Evolutionary conservation across 2,329 filamentous ascomycete species (phyloP), one percentile per base, ranked within the genome.

Genomic region (Penicillium sp.): DNA sequence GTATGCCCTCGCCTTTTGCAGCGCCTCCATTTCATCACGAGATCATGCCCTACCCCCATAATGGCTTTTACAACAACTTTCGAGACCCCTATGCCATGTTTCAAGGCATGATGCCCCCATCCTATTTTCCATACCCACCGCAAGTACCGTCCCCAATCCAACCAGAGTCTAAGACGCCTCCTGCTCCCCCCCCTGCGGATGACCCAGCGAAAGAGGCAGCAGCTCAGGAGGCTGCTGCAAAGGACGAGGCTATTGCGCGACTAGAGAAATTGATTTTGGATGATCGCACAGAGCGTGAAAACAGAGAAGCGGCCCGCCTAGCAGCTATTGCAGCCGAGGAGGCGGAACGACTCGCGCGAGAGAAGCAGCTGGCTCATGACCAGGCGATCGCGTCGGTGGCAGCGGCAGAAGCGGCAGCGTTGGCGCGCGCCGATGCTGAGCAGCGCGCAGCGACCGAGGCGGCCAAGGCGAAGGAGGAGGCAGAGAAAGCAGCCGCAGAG

Each of bases 241-340:
- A 80, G 57, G 77, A 79, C 46, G 80, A 82, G 58, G 79, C 88
- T 55, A 85, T 88, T 60, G 78, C 78, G n/a, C 80, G 88, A 55
- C 82, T 87, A 59, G 80, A 84, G 60, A 82, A 88, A 63, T 73
- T 90, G 56, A 79, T 82, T 45, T 54, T 78, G 51, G 77, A 80
- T 16, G 75, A 80, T 56, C 72, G 74, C 48, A 69, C 61, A 11
- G 76, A 78, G 21, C 72, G 75, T 33, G 75, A 77, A 57, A 71
- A 70, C 29, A 69, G 73, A 45, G 76, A 77, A 61, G 73, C 72
- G 24, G 72, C 71, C 19, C 65, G 68, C 16, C 61, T 76, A 62
- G 79, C 77, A 57, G 75, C 74, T 10, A 76, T 81, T 48, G 82
- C 82, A 60, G 82, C 82, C 59, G 84, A 87, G 41, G 80, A 80